A percentile compares a stretch with the other conserved stretches of the same genome.
These are phyloP conservation scores for Pythium volutum DNA, from an alignment of 352 stramenopile species.

Conservation along the genomic window DNA sequence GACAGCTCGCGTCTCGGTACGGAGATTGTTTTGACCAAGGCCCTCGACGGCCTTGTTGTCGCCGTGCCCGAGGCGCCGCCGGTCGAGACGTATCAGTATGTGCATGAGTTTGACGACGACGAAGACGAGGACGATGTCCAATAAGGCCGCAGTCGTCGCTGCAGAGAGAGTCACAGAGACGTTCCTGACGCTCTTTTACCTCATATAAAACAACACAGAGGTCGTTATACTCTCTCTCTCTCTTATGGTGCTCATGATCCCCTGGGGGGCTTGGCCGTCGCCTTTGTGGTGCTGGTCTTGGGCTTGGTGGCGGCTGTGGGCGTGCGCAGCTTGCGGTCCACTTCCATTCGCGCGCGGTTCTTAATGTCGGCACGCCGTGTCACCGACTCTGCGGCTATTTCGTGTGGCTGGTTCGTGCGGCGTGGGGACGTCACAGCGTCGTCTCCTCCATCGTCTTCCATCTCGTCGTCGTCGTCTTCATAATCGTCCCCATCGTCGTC, in stretches of 20 bases:
- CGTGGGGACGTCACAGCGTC: slow-evolving; percentile 15
- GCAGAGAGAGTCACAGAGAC: background rate
- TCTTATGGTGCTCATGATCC: background rate
- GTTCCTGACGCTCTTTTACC: background rate
- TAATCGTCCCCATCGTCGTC: slow-evolving; percentile 29
- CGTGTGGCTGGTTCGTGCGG: slow-evolving; percentile 18
- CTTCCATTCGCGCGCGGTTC: slow-evolving; percentile 48
- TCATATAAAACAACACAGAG: background rate
- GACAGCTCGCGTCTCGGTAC: slow-evolving; percentile 78
- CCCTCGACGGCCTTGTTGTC: slow-evolving; percentile 85
- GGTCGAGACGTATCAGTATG: slow-evolving; percentile 82
- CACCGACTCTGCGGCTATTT: slow-evolving; percentile 22
- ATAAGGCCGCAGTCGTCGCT: slow-evolving; percentile 1
- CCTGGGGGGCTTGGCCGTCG: background rate
- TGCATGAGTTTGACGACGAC: slow-evolving; percentile 86
- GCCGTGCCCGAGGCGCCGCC: slow-evolving; percentile 81
- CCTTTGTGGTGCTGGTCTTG: slow-evolving; percentile 34
- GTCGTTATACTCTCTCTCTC: background rate
- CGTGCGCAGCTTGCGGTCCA: slow-evolving; percentile 54
- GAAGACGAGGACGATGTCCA: slow-evolving; percentile 64
- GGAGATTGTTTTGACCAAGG: slow-evolving; percentile 85
- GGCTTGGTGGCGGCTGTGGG: slow-evolving; percentile 9
- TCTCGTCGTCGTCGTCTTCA: slow-evolving; percentile 12
- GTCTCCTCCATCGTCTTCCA: slow-evolving; percentile 23
- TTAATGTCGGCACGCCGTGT: slow-evolving; percentile 66